phyloP scores from a whole-genome alignment of 139 green algal genomes.

The Tetradesmus lagerheimii region DNA sequence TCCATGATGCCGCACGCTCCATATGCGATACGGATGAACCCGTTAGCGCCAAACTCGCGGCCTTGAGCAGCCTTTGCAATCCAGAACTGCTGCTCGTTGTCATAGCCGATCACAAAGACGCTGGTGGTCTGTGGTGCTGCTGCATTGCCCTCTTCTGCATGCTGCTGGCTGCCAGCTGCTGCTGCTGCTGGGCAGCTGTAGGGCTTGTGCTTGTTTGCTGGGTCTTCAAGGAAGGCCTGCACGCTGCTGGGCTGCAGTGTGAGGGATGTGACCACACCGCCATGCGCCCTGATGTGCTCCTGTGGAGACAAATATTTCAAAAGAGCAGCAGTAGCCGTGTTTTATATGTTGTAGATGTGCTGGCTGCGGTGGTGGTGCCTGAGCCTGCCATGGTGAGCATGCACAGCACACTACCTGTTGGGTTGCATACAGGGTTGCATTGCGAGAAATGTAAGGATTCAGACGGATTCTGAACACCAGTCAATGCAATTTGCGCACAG shows the following conservation, averaged over 20 bases:
- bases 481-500: no score
- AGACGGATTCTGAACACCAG: no score
- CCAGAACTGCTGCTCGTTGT: not conserved
- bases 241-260: not conserved
- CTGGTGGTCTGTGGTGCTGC: not conserved
- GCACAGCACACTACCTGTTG: no score
- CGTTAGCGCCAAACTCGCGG: not conserved
- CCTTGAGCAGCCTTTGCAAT: not conserved
- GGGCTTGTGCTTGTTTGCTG: not conserved
- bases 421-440: no score
- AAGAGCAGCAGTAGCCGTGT: not conserved
- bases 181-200: not conserved
- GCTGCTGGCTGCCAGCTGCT: not conserved
- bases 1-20: not conserved
- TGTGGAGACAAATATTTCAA: not conserved
- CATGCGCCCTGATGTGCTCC: not conserved
- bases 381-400: no score
- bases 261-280: not conserved
- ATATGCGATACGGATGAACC: not conserved
- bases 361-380: no score
- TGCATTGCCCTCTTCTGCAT: not conserved
- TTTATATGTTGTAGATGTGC: no score
- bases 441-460: no score
- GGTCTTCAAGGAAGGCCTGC: not conserved
- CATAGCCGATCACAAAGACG: not conserved